phyloP scores from a whole-genome alignment of 768 basidiomycete species.

The Russula vinacea region DNA sequence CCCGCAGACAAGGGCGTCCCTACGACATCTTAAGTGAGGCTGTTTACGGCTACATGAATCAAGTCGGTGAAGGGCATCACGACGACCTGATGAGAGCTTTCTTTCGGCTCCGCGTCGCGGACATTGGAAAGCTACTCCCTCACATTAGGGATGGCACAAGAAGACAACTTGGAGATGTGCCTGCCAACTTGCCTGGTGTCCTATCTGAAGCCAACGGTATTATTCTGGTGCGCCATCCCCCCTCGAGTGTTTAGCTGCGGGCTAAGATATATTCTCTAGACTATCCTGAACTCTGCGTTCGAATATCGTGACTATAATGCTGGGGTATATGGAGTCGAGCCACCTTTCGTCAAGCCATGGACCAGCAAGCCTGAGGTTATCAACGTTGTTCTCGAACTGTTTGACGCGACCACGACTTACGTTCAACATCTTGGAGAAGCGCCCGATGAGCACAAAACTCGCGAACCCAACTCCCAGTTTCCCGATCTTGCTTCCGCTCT shows the following conservation, averaged over 20 bases:
- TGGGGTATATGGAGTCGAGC: slow-evolving; percentile 72
- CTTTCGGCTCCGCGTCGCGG: slow-evolving; percentile 65
- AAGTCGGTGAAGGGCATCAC: slow-evolving; percentile 50
- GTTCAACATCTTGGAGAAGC: slow-evolving; percentile 42
- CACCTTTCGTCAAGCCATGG: slow-evolving; percentile 76
- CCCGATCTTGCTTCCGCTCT: slow-evolving; percentile 61
- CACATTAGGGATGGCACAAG: slow-evolving; percentile 53
- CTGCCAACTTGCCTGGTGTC: slow-evolving; percentile 43
- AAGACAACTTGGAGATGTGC: slow-evolving; percentile 44
- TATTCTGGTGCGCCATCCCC: slow-evolving; percentile 52
- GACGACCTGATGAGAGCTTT: slow-evolving; percentile 82
- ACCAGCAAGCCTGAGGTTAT: slow-evolving; percentile 68
- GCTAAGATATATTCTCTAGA: slow-evolving; percentile 42
- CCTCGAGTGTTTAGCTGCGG: not conserved
- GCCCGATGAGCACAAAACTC: slow-evolving; percentile 31
- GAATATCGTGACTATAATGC: slow-evolving; percentile 72
- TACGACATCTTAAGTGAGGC: slow-evolving; percentile 67
- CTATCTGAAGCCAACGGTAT: slow-evolving; percentile 69
- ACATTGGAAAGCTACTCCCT: slow-evolving; percentile 66
- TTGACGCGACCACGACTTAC: slow-evolving; percentile 56
- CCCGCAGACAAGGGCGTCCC: slow-evolving; percentile 49
- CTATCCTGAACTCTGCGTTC: slow-evolving; percentile 65
- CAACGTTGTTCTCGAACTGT: slow-evolving; percentile 67
- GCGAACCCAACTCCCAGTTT: slow-evolving; percentile 52
- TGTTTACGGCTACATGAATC: slow-evolving; percentile 65